phyloP scores from a whole-genome alignment of 163 green algal genomes.

The Scenedesmus sp. region DNA sequence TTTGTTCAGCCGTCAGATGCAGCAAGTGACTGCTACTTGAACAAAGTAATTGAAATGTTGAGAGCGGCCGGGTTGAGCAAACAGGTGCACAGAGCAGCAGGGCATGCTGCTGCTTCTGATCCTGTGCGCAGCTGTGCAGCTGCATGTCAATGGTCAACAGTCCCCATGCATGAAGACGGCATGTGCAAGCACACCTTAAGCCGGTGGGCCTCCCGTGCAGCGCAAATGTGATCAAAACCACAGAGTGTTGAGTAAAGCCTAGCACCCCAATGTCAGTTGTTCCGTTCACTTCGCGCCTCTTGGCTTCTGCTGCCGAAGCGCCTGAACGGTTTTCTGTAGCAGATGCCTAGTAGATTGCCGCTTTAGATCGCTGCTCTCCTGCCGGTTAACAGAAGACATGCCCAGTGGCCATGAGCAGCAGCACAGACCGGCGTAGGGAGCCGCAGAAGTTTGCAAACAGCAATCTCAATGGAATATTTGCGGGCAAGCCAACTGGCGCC shows the following conservation, averaged over 20 bases:
- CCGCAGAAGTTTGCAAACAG: slow-evolving; percentile 66
- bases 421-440: slow-evolving; percentile 35
- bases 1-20: too few relatives aligned
- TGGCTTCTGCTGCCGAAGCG: not conserved
- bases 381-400: slow-evolving; percentile 2
- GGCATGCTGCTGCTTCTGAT: not conserved
- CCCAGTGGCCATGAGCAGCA: slow-evolving; percentile 20
- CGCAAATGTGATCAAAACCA: not conserved
- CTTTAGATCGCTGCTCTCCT: not conserved
- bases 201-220: not conserved
- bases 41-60: not conserved
- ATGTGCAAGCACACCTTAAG: not conserved
- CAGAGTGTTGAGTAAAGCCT: not conserved
- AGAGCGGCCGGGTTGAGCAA: not conserved
- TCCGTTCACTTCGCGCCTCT: not conserved
- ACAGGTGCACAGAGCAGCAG: not conserved
- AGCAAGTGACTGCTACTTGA: too few relatives aligned
- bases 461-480: slow-evolving; percentile 73
- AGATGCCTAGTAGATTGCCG: not conserved
- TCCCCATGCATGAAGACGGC: not conserved
- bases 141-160: not conserved
- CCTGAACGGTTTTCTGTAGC: not conserved
- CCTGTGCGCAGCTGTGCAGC: not conserved
- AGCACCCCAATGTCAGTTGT: slow-evolving; percentile 2
- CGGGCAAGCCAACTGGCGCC: slow-evolving; percentile 43